These are phyloP conservation scores for Ascochyta koolunga DNA, from an alignment of 2,329 filamentous ascomycete species.

Conservation along the genomic window DNA sequence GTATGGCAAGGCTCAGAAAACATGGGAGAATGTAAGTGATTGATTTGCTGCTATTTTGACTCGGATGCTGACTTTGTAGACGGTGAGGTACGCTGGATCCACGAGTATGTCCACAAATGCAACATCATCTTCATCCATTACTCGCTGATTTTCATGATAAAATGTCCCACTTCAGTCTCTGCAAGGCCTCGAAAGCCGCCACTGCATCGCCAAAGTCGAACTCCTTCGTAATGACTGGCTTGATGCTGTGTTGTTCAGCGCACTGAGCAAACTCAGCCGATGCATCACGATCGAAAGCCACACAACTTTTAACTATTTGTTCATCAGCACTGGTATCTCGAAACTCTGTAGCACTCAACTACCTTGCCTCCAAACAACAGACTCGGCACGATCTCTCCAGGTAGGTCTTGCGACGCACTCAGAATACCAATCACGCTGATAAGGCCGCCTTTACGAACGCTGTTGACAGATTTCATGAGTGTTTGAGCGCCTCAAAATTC, in stretches of 20 bases:
- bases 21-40: too few species aligned
- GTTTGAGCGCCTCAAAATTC: conserved; percentile 53
- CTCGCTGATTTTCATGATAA: conserved; percentile 26
- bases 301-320: conserved; percentile 27
- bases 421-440: conserved; percentile 56
- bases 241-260: conserved; percentile 24
- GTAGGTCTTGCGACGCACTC: conserved; percentile 11
- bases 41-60: too few species aligned
- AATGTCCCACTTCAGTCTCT: conserved; percentile 29
- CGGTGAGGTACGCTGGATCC: too few species aligned
- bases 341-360: conserved; percentile 8
- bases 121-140: not conserved
- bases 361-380: conserved; percentile 27
- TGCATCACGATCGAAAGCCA: conserved; percentile 23
- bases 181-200: conserved; percentile 27
- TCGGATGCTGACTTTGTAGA: too few species aligned
- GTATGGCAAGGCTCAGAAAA: too few species aligned
- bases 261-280: conserved; percentile 27
- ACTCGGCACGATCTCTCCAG: conserved; percentile 18
- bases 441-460: conserved; percentile 53
- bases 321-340: not conserved
- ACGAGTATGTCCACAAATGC: not conserved
- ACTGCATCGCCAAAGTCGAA: conserved; percentile 24
- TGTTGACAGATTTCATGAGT: conserved; percentile 54
- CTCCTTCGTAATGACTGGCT: conserved; percentile 26